Percentiles rank a stretch among this genome's conserved stretches.
These are phyloP conservation scores for Phytophthora agathidicida DNA, from an alignment of 352 stramenopile species.

Conservation along the genomic window DNA sequence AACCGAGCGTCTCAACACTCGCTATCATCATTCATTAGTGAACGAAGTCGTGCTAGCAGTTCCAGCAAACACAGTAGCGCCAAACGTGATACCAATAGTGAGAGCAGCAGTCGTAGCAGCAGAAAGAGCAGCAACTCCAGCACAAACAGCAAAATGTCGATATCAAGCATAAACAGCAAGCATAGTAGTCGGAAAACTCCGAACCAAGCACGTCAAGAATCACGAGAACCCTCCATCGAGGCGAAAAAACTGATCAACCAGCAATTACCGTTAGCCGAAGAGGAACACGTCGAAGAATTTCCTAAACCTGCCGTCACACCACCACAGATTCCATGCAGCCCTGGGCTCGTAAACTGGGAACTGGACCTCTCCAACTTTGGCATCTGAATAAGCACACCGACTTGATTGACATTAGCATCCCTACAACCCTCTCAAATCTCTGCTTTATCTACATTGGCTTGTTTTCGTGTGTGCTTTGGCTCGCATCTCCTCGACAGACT, in stretches of 20 bases:
- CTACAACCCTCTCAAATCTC: neutral
- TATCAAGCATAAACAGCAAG: neutral
- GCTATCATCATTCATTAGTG: constrained; percentile 10
- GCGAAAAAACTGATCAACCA: neutral
- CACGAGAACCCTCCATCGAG: neutral
- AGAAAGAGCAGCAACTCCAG: constrained; percentile 1
- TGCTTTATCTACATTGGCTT: constrained; percentile 15
- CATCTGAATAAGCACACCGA: neutral
- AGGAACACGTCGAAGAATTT: neutral
- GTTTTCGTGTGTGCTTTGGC: constrained; percentile 6
- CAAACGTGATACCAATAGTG: neutral
- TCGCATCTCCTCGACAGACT: constrained; percentile 67
- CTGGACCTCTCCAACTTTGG: constrained; percentile 73
- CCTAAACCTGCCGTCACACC: neutral
- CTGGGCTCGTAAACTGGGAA: constrained; percentile 48
- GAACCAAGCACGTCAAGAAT: neutral
- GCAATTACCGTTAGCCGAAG: neutral
- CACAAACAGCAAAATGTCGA: neutral
- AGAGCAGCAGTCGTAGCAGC: constrained; percentile 1
- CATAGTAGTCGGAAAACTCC: neutral
- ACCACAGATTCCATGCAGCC: constrained; percentile 10
- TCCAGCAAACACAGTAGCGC: neutral
- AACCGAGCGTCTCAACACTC: neutral
- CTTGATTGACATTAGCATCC: neutral
- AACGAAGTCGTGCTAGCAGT: constrained; percentile 6